Evolutionary conservation across 176 grass and related monocot genomes (phyloP), one percentile per base, ranked within the genome.

Genomic region (Guadua angustifolia): DNA sequence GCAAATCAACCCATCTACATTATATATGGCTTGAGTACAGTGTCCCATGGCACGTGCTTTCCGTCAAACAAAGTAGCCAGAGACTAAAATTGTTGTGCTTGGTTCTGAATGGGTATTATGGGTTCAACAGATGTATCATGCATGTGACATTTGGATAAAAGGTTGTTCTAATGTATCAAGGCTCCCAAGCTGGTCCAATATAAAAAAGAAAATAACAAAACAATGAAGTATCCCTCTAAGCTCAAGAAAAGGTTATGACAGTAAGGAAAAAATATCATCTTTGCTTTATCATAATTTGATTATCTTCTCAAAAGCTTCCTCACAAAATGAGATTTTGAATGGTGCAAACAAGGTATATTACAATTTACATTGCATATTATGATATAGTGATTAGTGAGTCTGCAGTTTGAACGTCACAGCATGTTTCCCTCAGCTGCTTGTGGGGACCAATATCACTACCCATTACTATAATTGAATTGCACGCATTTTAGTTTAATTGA

Each of bases 221-320:
- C 4, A 42, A 35, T 2, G 8, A 63, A 25, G 12, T 72, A 36
- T 1, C 25, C 25, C 36, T 24, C 5, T 55, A 73, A 82, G 32
- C 53, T 82, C n/a, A 50, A 87, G 26, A 82, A 69, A 58, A 22
- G 15, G 33, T 64, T 60, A 10, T 22, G 63, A 60, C 21, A 53
- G 13, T 21, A 82, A 14, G 18, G 1, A 7, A 14, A 21, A 59
- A 73, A 21, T 49, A 46, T 4, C 17, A 44, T 72, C 5, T 62
- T n/a, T 60, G 50, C 38, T 32, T 57, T 45, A 36, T 9, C 32
- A 73, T n/a, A 83, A 38, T 51, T 60, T 64, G 42, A 39, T 36
- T 36, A 49, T 8, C 14, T 63, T 50, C 57, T 74, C 56, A 51
- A 51, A 83, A 50, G 12, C 62, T 63, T 17, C n/a, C 42, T 18